Base-by-base conservation (phyloP, 495 filamentous ascomycete species). In the Tirmania nivea region DNA sequence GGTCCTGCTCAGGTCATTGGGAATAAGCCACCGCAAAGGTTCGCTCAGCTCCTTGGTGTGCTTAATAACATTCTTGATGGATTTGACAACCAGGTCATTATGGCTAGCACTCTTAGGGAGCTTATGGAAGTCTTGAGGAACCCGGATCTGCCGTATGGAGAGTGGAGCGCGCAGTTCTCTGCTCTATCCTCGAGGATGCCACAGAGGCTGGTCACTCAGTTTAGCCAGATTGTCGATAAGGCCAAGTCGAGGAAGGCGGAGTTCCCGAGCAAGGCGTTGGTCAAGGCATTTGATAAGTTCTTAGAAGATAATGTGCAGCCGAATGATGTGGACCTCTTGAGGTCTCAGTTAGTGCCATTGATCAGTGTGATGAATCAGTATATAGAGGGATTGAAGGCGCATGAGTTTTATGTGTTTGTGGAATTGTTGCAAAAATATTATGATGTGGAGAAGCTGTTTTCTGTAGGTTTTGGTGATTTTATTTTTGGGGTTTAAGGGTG, bases 51-150 rank as follows among this genome's bases (percentile, higher is more conserved):
- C 10, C 76, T 80, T 68, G 78, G 72, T 67, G 83, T 86, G 54
- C 76, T 99, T 34, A 71, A 77, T 64, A 86, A 96, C 67, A 96
- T 96, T 57, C 75, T 99, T 50, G 74, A 80, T 63, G 90, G 90
- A 50, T 99, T 81, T 66, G 90, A 99, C 67, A 99, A 99, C 73
- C 86, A 93, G 64, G 80, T 95, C 52, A 86, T 95, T 67, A 94
- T 99, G 92, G 73, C 75, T 36, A 67, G 76, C 54, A 90, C 86
- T 8, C 72, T 99, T 36, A 89, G 87, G 71, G 85, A 90, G 59
- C 74, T 99, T 34, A 77, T 93, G 19, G 78, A 86, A 50, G 89
- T 99, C 6, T 78, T 99, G 12, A 83, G 87, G 25, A 78, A 92
- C 64, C 79, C 80, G 8, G 85, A 93, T 54, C 78, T 99, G 54